Evolutionary conservation across 2,329 filamentous ascomycete genomes (phyloP).

Genomic region (Ophiosphaerella korrae): DNA sequence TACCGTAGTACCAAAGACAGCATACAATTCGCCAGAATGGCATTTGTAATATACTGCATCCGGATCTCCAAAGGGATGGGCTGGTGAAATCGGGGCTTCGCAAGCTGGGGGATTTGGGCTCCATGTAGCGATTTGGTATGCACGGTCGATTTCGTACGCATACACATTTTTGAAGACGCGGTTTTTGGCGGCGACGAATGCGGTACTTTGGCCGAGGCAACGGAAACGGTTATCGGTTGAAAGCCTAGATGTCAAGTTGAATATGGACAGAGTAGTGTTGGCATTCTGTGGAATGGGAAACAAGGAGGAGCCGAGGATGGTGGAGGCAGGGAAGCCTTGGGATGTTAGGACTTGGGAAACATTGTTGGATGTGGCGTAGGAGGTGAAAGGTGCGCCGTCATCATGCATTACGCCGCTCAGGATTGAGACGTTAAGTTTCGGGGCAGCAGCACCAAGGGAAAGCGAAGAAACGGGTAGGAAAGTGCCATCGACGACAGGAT

Average conservation of each 20-base stretch:
- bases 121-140: constrained; percentile 34
- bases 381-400: constrained; percentile 38
- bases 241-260: constrained; percentile 39
- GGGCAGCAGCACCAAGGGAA: constrained; percentile 21
- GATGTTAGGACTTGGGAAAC: constrained; percentile 25
- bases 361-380: constrained; percentile 29
- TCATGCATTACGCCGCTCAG: constrained; percentile 39
- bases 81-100: constrained; percentile 28
- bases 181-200: constrained; percentile 25
- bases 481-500: constrained; percentile 41
- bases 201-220: constrained; percentile 39
- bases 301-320: constrained; percentile 17
- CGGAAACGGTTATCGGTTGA: constrained; percentile 40
- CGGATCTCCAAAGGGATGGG: constrained; percentile 34
- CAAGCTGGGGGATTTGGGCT: constrained; percentile 45
- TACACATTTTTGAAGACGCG: constrained; percentile 29
- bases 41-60: constrained; percentile 28
- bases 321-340: constrained; percentile 20
- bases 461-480: constrained; percentile 34
- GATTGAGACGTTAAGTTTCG: constrained; percentile 23
- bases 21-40: constrained; percentile 41
- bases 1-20: constrained; percentile 39
- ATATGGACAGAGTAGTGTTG: constrained; percentile 42
- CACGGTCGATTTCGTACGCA: constrained; percentile 41
- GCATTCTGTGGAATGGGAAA: constrained; percentile 28